Evolutionary conservation across 306 rosid species (phyloP).

Genomic region (Citrullus colocynthis): DNA sequence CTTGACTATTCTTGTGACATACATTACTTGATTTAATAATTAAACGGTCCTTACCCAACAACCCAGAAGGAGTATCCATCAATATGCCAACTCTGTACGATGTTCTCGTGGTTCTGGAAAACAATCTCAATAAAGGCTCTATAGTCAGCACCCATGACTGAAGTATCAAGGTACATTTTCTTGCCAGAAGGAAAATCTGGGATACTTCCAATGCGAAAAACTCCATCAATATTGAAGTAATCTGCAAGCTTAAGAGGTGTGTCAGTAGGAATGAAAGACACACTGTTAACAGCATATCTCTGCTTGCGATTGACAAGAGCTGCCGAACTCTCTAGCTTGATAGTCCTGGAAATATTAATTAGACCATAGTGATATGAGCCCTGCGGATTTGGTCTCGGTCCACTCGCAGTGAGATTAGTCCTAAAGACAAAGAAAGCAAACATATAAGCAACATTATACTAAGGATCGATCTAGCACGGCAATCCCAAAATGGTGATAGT

Average conservation of each 20-base stretch:
- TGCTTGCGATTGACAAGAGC: constrained; percentile 57
- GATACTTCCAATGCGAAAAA: constrained; percentile 65
- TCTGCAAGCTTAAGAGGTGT: constrained; percentile 91
- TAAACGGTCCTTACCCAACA: constrained; percentile 54
- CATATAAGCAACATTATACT: background rate
- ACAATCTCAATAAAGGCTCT: constrained; percentile 74
- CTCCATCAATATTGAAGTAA: constrained; percentile 60
- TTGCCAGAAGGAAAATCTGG: constrained; percentile 40
- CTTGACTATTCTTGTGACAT: background rate
- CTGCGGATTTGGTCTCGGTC: constrained; percentile 95
- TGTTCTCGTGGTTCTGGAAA: constrained; percentile 60
- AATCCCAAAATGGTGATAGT: background rate
- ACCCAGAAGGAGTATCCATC: constrained; percentile 95
- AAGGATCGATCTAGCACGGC: background rate
- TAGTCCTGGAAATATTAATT: constrained; percentile 53
- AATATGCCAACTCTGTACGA: constrained; percentile 67
- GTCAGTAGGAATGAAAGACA: constrained; percentile 53
- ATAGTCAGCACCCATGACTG: constrained; percentile 80
- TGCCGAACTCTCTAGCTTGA: constrained; percentile 50
- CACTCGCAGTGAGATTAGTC: constrained; percentile 88
- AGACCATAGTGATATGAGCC: constrained; percentile 92
- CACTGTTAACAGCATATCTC: constrained; percentile 74
- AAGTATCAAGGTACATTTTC: constrained; percentile 57
- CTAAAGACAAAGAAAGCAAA: constrained; percentile 8
- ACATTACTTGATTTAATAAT: background rate